phyloP scores from a whole-genome alignment of 345 rosid species.

The Aquilaria yunnanensis region DNA sequence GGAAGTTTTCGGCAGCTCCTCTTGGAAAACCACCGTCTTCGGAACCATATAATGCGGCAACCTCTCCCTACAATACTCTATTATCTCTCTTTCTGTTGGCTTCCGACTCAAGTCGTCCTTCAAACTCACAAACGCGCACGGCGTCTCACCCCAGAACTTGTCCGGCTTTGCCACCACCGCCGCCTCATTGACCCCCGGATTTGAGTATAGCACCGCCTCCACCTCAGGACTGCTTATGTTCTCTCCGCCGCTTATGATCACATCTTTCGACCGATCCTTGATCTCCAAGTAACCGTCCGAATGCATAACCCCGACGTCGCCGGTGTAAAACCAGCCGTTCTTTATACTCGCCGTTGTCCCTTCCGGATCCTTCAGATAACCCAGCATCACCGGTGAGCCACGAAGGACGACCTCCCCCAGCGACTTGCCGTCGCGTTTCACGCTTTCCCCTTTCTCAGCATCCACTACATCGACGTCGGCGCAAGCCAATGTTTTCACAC shows the following conservation, averaged over 20 bases:
- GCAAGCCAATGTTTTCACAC: conserved; percentile 25
- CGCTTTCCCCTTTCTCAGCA: conserved; percentile 33
- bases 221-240: conserved; percentile 46
- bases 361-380: conserved; percentile 43
- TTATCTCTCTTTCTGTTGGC: conserved; percentile 36
- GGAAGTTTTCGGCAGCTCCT: conserved; percentile 54
- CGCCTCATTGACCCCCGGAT: conserved; percentile 45
- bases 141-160: conserved; percentile 56
- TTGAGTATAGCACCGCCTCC: conserved; percentile 43
- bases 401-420: conserved; percentile 48
- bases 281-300: conserved; percentile 49
- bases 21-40: conserved; percentile 36
- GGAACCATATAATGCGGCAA: conserved; percentile 60
- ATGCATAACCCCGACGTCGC: conserved; percentile 64
- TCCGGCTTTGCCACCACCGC: conserved; percentile 59
- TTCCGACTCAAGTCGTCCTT: conserved; percentile 12
- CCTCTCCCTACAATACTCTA: conserved; percentile 37
- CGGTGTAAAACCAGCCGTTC: conserved; percentile 51
- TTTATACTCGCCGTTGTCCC: conserved; percentile 27
- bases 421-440: conserved; percentile 36
- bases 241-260: conserved; percentile 59
- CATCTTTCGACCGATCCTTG: conserved; percentile 53
- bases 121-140: conserved; percentile 59
- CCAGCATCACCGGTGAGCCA: conserved; percentile 50
- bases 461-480: conserved; percentile 36